A percentile compares a stretch with the other conserved stretches of the same genome.
Evolutionary conservation across 148 eudicot species (phyloP).

Genomic region (Rhododendron ovatum): DNA sequence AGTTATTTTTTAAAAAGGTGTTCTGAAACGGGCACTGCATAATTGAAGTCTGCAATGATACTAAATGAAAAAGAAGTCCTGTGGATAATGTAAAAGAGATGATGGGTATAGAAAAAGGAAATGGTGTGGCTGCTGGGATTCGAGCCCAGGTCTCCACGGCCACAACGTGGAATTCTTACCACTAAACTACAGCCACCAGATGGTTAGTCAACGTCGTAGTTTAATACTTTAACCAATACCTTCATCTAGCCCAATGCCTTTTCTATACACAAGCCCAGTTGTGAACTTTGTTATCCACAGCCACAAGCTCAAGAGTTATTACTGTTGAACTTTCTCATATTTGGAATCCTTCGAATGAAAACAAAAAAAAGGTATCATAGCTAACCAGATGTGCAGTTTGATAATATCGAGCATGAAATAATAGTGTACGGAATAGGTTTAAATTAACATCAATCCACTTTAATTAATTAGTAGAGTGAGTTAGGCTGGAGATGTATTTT

Average conservation of each 20-base stretch:
- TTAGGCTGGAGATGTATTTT: not conserved
- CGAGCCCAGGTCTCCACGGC: constrained; percentile 7
- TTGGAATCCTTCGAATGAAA: too few species aligned
- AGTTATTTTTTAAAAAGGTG: too few species aligned
- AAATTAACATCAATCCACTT: too few species aligned
- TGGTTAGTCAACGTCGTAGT: not conserved
- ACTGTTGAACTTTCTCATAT: not conserved
- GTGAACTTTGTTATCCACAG: not conserved
- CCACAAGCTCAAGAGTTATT: not conserved
- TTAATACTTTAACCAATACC: not conserved
- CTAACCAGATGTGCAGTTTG: too few species aligned
- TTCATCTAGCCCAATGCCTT: not conserved
- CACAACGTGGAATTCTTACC: constrained; percentile 6
- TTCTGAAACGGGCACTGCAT: too few species aligned
- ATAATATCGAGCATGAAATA: too few species aligned
- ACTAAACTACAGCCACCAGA: not conserved
- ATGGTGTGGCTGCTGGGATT: not conserved
- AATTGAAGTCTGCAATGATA: too few species aligned
- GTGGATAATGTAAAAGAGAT: not conserved
- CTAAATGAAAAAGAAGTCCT: not conserved
- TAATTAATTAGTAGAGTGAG: too few species aligned
- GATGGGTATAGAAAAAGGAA: not conserved
- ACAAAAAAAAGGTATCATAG: too few species aligned
- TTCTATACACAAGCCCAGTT: not conserved
- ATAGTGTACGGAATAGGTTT: too few species aligned